Conservation (phyloP, 2,329 filamentous ascomycete genomes). For the Calonectria henricotiae region DNA sequence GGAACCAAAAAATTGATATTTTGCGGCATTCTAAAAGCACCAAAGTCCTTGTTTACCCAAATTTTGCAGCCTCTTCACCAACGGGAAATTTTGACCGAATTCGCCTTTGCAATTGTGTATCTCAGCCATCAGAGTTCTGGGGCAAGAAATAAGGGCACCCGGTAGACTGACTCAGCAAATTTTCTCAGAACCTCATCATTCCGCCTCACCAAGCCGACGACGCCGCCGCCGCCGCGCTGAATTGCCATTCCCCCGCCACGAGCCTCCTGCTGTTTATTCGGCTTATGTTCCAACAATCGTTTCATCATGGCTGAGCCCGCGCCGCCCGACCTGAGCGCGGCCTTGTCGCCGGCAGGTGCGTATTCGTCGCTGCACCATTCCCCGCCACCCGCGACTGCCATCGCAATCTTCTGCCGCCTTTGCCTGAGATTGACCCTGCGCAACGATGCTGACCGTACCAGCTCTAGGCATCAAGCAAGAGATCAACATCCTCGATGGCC, state of each 20-base stretch:
- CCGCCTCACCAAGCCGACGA: conserved; percentile 47
- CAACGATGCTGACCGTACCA: conserved; percentile 49
- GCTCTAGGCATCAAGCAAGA: conserved; percentile 61
- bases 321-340: conserved; percentile 57
- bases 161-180: conserved; percentile 61
- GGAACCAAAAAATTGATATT: conserved; percentile 5
- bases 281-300: conserved; percentile 53
- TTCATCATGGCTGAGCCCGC: conserved; percentile 63
- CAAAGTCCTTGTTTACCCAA: background rate
- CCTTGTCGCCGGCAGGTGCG: conserved; percentile 59
- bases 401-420: conserved; percentile 34
- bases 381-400: conserved; percentile 33
- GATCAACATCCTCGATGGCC: conserved; percentile 56
- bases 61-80: conserved; percentile 45
- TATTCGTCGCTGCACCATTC: conserved; percentile 36
- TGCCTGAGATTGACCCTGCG: conserved; percentile 33
- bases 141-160: conserved; percentile 62
- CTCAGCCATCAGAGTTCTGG: conserved; percentile 57
- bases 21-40: background rate
- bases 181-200: conserved; percentile 59
- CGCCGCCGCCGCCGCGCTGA: conserved; percentile 43
- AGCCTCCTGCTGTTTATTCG: conserved; percentile 44
- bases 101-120: conserved; percentile 60
- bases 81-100: conserved; percentile 46
- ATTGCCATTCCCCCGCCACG: conserved; percentile 44